Percentiles rank a stretch among this genome's conserved stretches.
These are phyloP conservation scores for Suillus ampliporus DNA, from an alignment of 768 basidiomycete genomes.

Conservation along the genomic window DNA sequence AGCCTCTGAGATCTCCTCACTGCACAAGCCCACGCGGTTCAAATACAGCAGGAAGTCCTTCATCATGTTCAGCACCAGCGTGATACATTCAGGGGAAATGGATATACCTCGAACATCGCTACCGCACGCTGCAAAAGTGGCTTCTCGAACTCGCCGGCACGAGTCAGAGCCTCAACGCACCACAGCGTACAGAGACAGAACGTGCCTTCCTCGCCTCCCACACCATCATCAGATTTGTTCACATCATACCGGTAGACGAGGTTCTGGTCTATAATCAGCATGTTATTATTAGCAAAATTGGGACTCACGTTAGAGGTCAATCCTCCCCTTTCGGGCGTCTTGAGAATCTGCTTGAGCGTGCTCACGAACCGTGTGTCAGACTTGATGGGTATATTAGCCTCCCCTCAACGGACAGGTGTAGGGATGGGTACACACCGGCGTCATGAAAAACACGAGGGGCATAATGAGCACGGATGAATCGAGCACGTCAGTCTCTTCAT, in stretches of 20 bases:
- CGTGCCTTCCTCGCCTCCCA: constrained; percentile 95
- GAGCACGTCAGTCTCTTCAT: constrained; percentile 81
- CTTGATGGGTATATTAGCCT: constrained; percentile 38
- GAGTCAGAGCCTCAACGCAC: constrained; percentile 88
- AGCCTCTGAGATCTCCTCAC: constrained; percentile 83
- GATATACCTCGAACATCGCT: constrained; percentile 86
- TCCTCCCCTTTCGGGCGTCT: constrained; percentile 88
- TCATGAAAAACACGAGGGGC: constrained; percentile 93
- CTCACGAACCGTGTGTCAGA: constrained; percentile 88
- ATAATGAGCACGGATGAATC: constrained; percentile 92
- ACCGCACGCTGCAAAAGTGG: constrained; percentile 69
- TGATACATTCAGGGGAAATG: neutral
- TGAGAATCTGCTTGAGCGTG: constrained; percentile 84
- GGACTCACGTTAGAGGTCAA: constrained; percentile 77
- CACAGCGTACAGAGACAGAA: constrained; percentile 90
- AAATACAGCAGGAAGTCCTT: constrained; percentile 82
- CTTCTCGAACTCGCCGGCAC: constrained; percentile 82
- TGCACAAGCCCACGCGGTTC: constrained; percentile 88
- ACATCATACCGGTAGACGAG: constrained; percentile 92
- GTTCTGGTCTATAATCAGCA: constrained; percentile 50
- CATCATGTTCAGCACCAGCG: constrained; percentile 5
- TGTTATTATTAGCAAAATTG: neutral
- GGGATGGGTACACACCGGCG: constrained; percentile 55
- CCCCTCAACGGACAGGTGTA: constrained; percentile 8
- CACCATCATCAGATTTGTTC: constrained; percentile 84